Evolutionary conservation across 2,329 filamentous ascomycete species (phyloP).

Genomic region (Diaporthe helianthi): DNA sequence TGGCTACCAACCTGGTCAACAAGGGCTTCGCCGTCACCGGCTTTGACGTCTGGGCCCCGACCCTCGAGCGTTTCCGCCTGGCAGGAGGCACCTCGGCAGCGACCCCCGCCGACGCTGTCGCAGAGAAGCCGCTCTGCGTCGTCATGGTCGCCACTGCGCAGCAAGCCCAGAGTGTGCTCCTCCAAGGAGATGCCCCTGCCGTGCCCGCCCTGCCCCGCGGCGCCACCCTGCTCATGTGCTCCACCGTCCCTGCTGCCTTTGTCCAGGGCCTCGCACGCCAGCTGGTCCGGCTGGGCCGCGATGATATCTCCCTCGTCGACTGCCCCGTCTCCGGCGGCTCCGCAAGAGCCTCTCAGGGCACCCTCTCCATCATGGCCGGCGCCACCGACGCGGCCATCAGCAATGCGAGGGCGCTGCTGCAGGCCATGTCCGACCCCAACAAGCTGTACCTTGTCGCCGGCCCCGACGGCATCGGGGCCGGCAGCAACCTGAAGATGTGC

Average conservation of each 20-base stretch:
- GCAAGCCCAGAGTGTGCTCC: constrained; percentile 71
- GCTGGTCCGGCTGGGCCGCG: constrained; percentile 60
- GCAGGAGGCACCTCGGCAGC: constrained; percentile 67
- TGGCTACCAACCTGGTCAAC: constrained; percentile 77
- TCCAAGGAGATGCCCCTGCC: constrained; percentile 63
- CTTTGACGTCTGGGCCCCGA: constrained; percentile 73
- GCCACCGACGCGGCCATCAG: constrained; percentile 63
- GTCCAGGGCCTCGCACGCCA: constrained; percentile 65
- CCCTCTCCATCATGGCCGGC: constrained; percentile 77
- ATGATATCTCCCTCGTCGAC: constrained; percentile 73
- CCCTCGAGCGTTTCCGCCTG: constrained; percentile 68
- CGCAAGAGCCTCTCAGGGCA: constrained; percentile 72
- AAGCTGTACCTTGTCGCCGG: constrained; percentile 70
- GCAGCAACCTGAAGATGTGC: constrained; percentile 68
- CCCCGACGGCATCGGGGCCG: constrained; percentile 60
- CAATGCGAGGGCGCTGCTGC: constrained; percentile 64
- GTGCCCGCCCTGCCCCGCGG: constrained; percentile 57
- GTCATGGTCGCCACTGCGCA: constrained; percentile 79
- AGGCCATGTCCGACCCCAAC: constrained; percentile 65
- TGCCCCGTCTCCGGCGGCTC: constrained; percentile 77
- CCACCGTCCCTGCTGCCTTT: constrained; percentile 73
- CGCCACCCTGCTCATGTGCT: constrained; percentile 70
- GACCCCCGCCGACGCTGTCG: constrained; percentile 68
- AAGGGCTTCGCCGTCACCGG: constrained; percentile 72
- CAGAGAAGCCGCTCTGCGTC: constrained; percentile 66